A percentile compares a stretch with the other conserved stretches of the same genome.
phyloP scores from a whole-genome alignment of 441 rosid genomes.

The Euphorbia corollata region DNA sequence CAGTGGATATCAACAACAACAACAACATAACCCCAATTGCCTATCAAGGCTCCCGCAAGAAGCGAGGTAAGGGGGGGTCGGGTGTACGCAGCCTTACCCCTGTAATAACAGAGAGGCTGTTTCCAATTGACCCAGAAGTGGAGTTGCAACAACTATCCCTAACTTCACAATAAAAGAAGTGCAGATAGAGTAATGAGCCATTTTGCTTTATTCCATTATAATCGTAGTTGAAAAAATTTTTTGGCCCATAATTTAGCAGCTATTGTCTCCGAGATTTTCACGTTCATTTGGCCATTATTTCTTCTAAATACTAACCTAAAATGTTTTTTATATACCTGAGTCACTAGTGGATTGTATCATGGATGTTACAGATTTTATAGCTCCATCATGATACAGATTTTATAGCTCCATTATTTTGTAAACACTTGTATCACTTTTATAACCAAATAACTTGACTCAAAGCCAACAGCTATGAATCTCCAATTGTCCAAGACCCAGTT shows the following conservation, averaged over 20 bases:
- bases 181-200: too few relatives aligned
- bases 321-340: background rate
- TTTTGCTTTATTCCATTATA: too few relatives aligned
- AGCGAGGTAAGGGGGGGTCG: too few relatives aligned
- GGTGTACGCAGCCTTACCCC: too few relatives aligned
- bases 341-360: background rate
- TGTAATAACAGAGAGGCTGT: too few relatives aligned
- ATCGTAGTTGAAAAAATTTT: background rate
- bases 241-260: constrained; percentile 2
- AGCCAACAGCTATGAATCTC: background rate
- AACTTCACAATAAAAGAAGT: too few relatives aligned
- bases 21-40: too few relatives aligned
- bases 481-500: background rate
- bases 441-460: background rate
- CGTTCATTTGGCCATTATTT: background rate
- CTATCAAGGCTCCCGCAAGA: too few relatives aligned
- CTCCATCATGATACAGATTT: background rate
- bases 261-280: background rate
- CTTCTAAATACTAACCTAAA: background rate
- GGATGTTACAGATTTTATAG: background rate
- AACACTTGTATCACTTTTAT: background rate
- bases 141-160: too few relatives aligned
- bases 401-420: background rate
- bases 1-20: background rate
- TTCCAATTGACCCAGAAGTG: too few relatives aligned